phyloP scores from a whole-genome alignment of 1,139 yeast species.

The Magnusiomyces tetraspermus region DNA sequence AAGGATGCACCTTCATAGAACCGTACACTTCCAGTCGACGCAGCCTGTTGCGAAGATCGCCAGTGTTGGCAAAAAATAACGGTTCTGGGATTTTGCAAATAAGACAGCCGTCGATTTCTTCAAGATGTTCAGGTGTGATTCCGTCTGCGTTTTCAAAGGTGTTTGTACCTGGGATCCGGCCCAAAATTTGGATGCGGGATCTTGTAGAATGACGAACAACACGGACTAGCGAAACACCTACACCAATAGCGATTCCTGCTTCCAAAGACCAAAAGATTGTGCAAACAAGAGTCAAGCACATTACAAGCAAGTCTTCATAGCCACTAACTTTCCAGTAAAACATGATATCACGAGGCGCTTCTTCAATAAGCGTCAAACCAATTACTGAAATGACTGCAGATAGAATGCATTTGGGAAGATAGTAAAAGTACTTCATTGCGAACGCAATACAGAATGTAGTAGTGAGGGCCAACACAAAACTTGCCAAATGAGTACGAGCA shows the following conservation, averaged over 20 bases:
- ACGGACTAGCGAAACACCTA: constrained; percentile 65
- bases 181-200: constrained; percentile 83
- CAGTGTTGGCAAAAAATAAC: constrained; percentile 80
- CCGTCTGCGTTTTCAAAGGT: constrained; percentile 69
- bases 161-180: constrained; percentile 70
- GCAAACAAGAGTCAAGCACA: constrained; percentile 58
- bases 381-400: constrained; percentile 75
- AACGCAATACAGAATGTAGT: constrained; percentile 58
- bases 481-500: constrained; percentile 77
- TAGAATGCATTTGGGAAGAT: constrained; percentile 70
- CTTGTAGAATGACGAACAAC: constrained; percentile 78
- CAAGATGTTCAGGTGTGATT: constrained; percentile 32
- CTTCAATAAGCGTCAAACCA: constrained; percentile 72
- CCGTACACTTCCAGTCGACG: constrained; percentile 78
- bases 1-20: constrained; percentile 77
- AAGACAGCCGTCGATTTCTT: constrained; percentile 76
- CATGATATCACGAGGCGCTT: constrained; percentile 69
- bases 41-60: constrained; percentile 67
- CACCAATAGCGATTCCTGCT: constrained; percentile 81
- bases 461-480: constrained; percentile 66
- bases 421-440: constrained; percentile 56
- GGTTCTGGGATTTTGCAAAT: constrained; percentile 90
- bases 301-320: constrained; percentile 65
- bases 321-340: constrained; percentile 73
- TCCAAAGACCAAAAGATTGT: constrained; percentile 81